These are phyloP conservation scores for Rasamsonia emersonii DNA, from an alignment of 2,329 filamentous ascomycete species.

Conservation along the genomic window DNA sequence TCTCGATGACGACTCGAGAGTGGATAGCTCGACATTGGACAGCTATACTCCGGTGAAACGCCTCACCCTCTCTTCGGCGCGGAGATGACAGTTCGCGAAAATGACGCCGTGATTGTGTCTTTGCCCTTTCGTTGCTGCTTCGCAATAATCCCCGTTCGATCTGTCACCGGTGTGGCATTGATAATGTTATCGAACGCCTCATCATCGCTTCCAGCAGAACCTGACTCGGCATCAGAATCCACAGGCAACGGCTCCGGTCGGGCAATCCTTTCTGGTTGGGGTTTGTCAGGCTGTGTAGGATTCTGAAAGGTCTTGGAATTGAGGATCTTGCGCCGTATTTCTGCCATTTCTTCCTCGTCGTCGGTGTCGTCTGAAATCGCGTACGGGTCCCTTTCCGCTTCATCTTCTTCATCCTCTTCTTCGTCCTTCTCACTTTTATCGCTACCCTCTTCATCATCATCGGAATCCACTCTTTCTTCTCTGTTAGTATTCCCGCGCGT, in stretches of 20 bases:
- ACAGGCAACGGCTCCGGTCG: constrained; percentile 45
- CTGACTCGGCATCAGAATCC: constrained; percentile 61
- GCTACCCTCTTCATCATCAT: constrained; percentile 38
- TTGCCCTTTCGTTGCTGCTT: constrained; percentile 49
- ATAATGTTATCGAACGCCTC: constrained; percentile 91
- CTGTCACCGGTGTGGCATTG: constrained; percentile 79
- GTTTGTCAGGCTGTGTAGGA: constrained; percentile 38
- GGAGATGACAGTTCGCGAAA: constrained; percentile 40
- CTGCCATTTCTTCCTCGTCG: constrained; percentile 86
- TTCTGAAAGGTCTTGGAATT: constrained; percentile 82
- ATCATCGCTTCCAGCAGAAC: constrained; percentile 56
- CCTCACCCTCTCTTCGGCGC: constrained; percentile 43
- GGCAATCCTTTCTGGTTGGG: constrained; percentile 53
- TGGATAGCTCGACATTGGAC: too few species aligned
- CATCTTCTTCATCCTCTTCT: constrained; percentile 39
- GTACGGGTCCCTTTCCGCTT: constrained; percentile 56
- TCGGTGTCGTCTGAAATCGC: constrained; percentile 70
- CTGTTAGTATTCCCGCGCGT: constrained; percentile 83
- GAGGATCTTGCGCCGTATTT: constrained; percentile 80
- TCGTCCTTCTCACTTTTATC: constrained; percentile 37
- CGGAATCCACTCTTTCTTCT: constrained; percentile 44
- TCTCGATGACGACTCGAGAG: too few species aligned
- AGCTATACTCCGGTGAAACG: too few species aligned
- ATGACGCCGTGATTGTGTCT: constrained; percentile 41
- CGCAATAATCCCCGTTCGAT: constrained; percentile 64